Evolutionary conservation across 2,329 filamentous ascomycete genomes (phyloP), one percentile per base, ranked within the genome.

Genomic region (Onygenales sp.): DNA sequence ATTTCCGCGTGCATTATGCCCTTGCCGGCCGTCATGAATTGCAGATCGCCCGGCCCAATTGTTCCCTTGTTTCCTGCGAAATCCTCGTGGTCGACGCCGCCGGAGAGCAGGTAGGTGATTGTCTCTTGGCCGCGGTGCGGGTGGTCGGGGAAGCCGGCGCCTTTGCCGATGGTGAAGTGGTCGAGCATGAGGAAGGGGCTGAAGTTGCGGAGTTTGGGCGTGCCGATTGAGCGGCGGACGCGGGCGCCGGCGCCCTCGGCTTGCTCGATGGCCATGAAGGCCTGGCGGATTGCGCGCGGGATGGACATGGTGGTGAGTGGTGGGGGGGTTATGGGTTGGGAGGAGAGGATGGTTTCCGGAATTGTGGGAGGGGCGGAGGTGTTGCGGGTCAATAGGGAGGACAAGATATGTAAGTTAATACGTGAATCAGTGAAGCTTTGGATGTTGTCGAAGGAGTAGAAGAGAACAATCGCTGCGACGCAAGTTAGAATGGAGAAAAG

Each of bases 1-100:
- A 97, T 96, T 72, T 97, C 92, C 39, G 91, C 89, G 70, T 97
- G 93, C 70, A 96, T 87, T 63, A 97, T 94, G 43, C 92, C 92
- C 17, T 80, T 77, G 3, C 92, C 92, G 1, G 92, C 92, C 0
- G 92, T 96, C 93, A 97, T 97, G 78, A 97, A 97, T 68, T 97
- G 92, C 47, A 97, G 74, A 67, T 96, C 92, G n/a, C 92, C 92
- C 0, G 86, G 73, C 56, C 85, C 79, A 61, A 97, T 89, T 3
- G 87, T 93, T 54, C 92, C 93, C 49, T 79, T 79, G 73, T 93
- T 85, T 10, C 90, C 90, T 2, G 88, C 85, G 61, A 95, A 95
- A 69, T 95, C 90, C 73, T 95, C 90, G 66, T 95, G 90, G 72
- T 95, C 89, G 55, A 95, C 83, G 3, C 81, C 88, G 59, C 92